Percentiles rank a stretch among this genome's conserved stretches.
These are phyloP conservation scores for Daldinia grandis DNA, from an alignment of 495 filamentous ascomycete species.

Conservation along the genomic window DNA sequence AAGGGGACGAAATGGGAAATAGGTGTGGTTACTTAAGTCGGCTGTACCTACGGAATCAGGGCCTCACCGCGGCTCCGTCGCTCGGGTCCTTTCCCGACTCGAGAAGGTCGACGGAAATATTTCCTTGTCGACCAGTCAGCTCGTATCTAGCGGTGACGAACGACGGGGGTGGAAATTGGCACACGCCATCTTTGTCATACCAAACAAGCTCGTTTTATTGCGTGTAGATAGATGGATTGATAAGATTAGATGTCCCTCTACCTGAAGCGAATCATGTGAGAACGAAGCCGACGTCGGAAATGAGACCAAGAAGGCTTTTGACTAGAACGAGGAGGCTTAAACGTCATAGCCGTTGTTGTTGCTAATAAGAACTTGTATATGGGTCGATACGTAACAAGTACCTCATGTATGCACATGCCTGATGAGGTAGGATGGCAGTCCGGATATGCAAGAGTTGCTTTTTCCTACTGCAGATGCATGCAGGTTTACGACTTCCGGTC, in stretches of 20 bases:
- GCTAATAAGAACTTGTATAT: constrained; percentile 11
- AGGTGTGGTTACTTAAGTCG: constrained; percentile 34
- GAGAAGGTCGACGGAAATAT: constrained; percentile 23
- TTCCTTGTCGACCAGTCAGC: neutral
- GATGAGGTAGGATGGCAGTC: constrained; percentile 2
- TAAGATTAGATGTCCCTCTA: constrained; percentile 27
- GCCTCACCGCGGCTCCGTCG: constrained; percentile 27
- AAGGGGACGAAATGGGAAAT: neutral
- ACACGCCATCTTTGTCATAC: constrained; percentile 4
- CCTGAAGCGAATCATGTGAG: neutral
- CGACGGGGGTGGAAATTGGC: neutral
- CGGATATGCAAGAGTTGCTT: constrained; percentile 32
- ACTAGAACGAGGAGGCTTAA: neutral
- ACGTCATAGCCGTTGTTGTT: neutral
- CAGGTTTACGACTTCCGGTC: neutral
- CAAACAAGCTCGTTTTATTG: neutral
- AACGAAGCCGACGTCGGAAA: constrained; percentile 26
- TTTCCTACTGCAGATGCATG: constrained; percentile 25
- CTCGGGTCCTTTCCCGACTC: constrained; percentile 34
- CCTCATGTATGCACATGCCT: constrained; percentile 4
- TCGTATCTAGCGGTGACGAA: constrained; percentile 4
- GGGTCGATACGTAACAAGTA: constrained; percentile 9
- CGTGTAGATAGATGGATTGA: constrained; percentile 18
- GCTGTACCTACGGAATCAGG: constrained; percentile 34
- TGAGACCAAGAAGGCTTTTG: constrained; percentile 7